Evolutionary conservation across 1,284 basidiomycete genomes (phyloP).

Genomic region (Cutaneotrichosporon curvatum): DNA sequence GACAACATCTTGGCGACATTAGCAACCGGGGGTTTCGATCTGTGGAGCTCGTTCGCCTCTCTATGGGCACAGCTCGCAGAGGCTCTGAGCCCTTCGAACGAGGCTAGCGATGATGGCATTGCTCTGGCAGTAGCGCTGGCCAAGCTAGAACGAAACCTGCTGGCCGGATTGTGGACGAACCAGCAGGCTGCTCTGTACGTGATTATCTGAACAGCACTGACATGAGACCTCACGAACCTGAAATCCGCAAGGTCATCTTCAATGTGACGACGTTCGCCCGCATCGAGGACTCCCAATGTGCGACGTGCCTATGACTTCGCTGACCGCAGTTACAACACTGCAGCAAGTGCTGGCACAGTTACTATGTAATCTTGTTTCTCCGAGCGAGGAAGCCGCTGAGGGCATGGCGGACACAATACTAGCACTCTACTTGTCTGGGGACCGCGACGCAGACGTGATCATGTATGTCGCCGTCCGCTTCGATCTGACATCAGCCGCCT

Average conservation of each 20-base stretch:
- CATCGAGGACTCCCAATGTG: conserved; percentile 38
- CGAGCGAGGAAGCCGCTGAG: conserved; percentile 15
- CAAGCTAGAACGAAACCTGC: conserved; percentile 37
- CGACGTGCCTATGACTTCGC: neutral
- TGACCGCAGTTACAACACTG: conserved; percentile 27
- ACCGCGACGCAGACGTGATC: conserved; percentile 52
- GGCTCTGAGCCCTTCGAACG: conserved; percentile 5
- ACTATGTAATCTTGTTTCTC: conserved; percentile 41
- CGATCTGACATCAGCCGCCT: conserved; percentile 54
- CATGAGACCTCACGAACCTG: conserved; percentile 21
- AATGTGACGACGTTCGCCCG: conserved; percentile 33
- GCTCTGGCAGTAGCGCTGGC: conserved; percentile 24
- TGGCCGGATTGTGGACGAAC: conserved; percentile 28
- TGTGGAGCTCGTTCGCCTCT: neutral
- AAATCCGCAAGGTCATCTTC: conserved; percentile 30
- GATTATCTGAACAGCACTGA: conserved; percentile 1
- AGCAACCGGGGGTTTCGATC: too few relatives aligned
- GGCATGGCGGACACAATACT: conserved; percentile 17
- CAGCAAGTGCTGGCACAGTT: conserved; percentile 35
- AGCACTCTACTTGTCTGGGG: conserved; percentile 28
- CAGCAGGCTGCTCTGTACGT: conserved; percentile 29
- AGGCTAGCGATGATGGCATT: conserved; percentile 18
- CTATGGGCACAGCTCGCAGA: conserved; percentile 9
- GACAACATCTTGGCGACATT: neutral
- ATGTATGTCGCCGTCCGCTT: conserved; percentile 52